phyloP scores from a whole-genome alignment of 257 asterid genomes.

The Echites panduratus region DNA sequence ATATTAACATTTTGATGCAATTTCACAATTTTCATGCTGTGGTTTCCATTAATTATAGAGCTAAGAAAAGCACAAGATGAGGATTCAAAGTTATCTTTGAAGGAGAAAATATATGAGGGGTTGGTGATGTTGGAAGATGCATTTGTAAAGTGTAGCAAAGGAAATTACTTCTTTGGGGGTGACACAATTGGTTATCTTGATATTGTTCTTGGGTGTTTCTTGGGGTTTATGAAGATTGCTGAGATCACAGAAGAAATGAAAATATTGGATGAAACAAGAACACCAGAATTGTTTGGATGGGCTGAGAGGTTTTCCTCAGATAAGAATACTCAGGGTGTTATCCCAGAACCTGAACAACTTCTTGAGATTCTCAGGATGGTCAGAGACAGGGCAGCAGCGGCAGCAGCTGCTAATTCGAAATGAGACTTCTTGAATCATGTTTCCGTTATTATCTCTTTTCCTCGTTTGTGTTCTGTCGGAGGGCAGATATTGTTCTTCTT shows the following conservation, averaged over 20 bases:
- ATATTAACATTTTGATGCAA: too few relatives aligned
- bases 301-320: slow-evolving; percentile 16
- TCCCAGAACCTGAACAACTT: slow-evolving; percentile 20
- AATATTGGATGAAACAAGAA: slow-evolving; percentile 18
- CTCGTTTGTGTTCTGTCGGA: too few relatives aligned
- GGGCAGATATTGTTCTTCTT: too few relatives aligned
- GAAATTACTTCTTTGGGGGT: slow-evolving; percentile 24
- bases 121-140: slow-evolving; percentile 18
- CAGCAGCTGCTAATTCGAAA: too few relatives aligned
- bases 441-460: too few relatives aligned
- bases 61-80: slow-evolving; percentile 8
- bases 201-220: slow-evolving; percentile 15
- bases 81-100: background rate
- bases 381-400: slow-evolving; percentile 12
- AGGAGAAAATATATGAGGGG: slow-evolving; percentile 15
- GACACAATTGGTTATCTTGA: slow-evolving; percentile 20
- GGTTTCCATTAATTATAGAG: slow-evolving; percentile 3
- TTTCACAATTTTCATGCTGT: background rate
- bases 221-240: slow-evolving; percentile 16
- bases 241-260: background rate
- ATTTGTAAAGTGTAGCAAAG: slow-evolving; percentile 19
- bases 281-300: slow-evolving; percentile 22
- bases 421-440: background rate
- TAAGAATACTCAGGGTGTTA: slow-evolving; percentile 14
- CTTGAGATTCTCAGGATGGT: slow-evolving; percentile 4